Percentiles rank a stretch among this genome's conserved stretches.
Conservation (phyloP, 2,329 filamentous ascomycete species). For the Aspergillus unguis region DNA sequence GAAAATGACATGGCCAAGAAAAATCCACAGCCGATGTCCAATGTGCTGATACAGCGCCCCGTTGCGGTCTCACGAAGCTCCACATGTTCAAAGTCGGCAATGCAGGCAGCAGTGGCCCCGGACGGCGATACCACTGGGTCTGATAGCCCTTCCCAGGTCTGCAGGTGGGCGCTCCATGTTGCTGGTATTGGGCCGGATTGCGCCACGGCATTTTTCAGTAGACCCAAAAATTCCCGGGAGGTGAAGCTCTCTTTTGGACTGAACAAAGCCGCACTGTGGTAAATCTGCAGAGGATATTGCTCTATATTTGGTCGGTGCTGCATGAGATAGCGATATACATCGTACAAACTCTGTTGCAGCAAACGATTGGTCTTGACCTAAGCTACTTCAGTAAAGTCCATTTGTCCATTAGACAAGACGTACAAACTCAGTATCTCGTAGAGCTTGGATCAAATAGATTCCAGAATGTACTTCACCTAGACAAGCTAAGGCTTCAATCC, state of each 20-base stretch:
- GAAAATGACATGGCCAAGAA: too few species aligned
- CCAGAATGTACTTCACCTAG: slow-evolving; percentile 13
- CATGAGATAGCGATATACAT: background rate
- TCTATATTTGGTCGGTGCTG: slow-evolving; percentile 20
- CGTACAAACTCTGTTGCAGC: background rate
- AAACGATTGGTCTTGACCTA: background rate
- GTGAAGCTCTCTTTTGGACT: slow-evolving; percentile 25
- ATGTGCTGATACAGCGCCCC: too few species aligned
- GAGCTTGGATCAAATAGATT: slow-evolving; percentile 1
- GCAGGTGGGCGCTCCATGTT: background rate
- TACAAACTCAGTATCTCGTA: background rate
- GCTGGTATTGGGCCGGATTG: background rate
- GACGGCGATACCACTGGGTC: too few species aligned
- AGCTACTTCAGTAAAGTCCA: background rate
- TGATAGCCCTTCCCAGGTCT: too few species aligned
- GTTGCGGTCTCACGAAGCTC: too few species aligned
- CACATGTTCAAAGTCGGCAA: too few species aligned
- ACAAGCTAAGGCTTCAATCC: slow-evolving; percentile 24
- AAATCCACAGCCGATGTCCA: too few species aligned
- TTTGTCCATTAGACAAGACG: background rate
- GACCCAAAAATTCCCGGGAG: slow-evolving; percentile 19
- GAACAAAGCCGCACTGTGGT: slow-evolving; percentile 31
- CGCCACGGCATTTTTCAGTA: background rate
- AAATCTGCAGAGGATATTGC: slow-evolving; percentile 34
- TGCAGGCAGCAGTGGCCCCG: too few species aligned